Percentiles rank a stretch among this genome's conserved stretches.
These are phyloP conservation scores for Fusarium coffeatum DNA, from an alignment of 2,329 filamentous ascomycete genomes.

Conservation along the genomic window DNA sequence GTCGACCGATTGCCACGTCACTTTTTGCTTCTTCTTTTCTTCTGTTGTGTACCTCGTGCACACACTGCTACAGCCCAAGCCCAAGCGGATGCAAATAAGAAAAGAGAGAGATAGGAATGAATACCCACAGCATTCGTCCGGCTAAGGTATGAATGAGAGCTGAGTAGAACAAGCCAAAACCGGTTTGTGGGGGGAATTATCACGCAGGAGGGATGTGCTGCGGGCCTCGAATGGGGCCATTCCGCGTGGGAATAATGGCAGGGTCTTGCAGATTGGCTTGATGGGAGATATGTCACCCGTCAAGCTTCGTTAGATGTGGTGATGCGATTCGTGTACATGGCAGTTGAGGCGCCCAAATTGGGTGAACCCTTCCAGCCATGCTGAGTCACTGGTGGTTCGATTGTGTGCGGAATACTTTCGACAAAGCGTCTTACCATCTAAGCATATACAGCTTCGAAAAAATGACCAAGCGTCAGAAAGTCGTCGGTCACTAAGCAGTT, in stretches of 20 bases:
- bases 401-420: slow-evolving; percentile 6
- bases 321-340: slow-evolving; percentile 23
- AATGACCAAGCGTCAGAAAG: slow-evolving; percentile 12
- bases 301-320: slow-evolving; percentile 8
- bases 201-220: slow-evolving; percentile 36
- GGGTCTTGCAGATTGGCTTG: neutral
- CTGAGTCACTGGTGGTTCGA: slow-evolving; percentile 36
- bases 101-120: neutral
- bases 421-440: neutral
- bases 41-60: neutral
- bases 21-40: slow-evolving; percentile 17
- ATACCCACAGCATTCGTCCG: slow-evolving; percentile 21
- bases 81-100: neutral
- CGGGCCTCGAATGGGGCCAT: slow-evolving; percentile 32
- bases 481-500: neutral
- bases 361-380: slow-evolving; percentile 23
- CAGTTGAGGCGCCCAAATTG: neutral
- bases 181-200: slow-evolving; percentile 33
- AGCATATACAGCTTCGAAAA: slow-evolving; percentile 7
- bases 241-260: slow-evolving; percentile 10
- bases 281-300: slow-evolving; percentile 13
- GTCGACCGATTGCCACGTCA: slow-evolving; percentile 26
- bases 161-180: slow-evolving; percentile 31
- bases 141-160: slow-evolving; percentile 11
- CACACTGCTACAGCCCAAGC: neutral